Conservation (phyloP, 2,329 filamentous ascomycete genomes). For the Microsporum ferrugineum region DNA sequence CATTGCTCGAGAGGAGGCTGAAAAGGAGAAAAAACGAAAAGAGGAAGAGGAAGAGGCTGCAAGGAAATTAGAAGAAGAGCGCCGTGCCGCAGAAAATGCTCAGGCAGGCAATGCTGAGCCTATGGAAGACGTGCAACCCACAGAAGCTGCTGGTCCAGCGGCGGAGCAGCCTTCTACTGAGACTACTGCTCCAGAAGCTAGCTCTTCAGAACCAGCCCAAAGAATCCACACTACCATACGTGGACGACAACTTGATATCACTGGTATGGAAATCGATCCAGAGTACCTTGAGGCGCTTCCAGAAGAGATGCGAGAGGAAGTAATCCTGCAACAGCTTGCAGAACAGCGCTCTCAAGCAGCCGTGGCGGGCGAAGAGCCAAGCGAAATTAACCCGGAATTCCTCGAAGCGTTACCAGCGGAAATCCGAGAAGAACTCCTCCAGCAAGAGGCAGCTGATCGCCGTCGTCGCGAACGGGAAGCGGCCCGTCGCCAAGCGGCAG, state of each 20-base stretch:
- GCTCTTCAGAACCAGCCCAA: slow-evolving; percentile 37
- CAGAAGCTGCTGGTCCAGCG: slow-evolving; percentile 26
- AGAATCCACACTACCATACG: slow-evolving; percentile 74
- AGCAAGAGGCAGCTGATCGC: slow-evolving; percentile 80
- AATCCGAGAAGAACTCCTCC: slow-evolving; percentile 77
- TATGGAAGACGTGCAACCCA: slow-evolving; percentile 68
- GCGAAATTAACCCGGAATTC: slow-evolving; percentile 74
- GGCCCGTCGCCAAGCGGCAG: slow-evolving; percentile 54
- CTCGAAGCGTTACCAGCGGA: slow-evolving; percentile 84
- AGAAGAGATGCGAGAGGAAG: slow-evolving; percentile 90
- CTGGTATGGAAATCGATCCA: slow-evolving; percentile 82
- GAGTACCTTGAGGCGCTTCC: slow-evolving; percentile 96
- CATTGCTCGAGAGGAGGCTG: slow-evolving; percentile 56
- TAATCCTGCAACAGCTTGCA: slow-evolving; percentile 81
- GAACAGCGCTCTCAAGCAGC: slow-evolving; percentile 68
- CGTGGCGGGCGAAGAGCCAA: slow-evolving; percentile 53
- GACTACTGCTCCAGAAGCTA: slow-evolving; percentile 33
- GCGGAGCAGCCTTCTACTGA: slow-evolving; percentile 23
- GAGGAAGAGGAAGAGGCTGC: slow-evolving; percentile 58
- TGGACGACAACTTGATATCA: slow-evolving; percentile 83
- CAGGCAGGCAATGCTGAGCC: slow-evolving; percentile 38
- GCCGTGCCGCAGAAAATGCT: slow-evolving; percentile 48
- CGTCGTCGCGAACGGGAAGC: slow-evolving; percentile 79
- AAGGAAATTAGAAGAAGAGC: slow-evolving; percentile 28
- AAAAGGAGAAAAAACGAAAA: slow-evolving; percentile 56